These are phyloP conservation scores for Kodamaea hsintzibuensis DNA, from an alignment of 805 yeast genomes.

Conservation along the genomic window DNA sequence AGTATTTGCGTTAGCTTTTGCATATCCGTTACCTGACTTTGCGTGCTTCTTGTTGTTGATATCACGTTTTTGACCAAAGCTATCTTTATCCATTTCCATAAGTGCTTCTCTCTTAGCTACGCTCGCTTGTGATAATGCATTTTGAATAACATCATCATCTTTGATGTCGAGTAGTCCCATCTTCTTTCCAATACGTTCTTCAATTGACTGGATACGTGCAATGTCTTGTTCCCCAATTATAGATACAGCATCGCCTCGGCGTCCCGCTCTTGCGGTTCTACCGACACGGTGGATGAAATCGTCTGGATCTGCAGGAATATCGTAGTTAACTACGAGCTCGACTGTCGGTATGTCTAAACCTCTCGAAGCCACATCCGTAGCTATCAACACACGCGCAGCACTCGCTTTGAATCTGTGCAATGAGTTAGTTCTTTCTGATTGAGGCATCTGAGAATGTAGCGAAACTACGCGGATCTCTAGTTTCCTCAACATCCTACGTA, in stretches of 20 bases:
- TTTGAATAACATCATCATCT: conserved; percentile 74
- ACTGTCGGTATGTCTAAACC: conserved; percentile 96
- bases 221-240: conserved; percentile 87
- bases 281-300: conserved; percentile 97
- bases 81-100: conserved; percentile 91
- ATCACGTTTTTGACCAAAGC: conserved; percentile 74
- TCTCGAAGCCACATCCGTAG: conserved; percentile 97
- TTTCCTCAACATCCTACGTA: conserved; percentile 72
- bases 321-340: conserved; percentile 85
- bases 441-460: conserved; percentile 93
- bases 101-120: conserved; percentile 87
- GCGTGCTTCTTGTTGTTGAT: conserved; percentile 47
- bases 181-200: conserved; percentile 75
- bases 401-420: conserved; percentile 91
- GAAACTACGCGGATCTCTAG: conserved; percentile 84
- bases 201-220: conserved; percentile 77
- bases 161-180: conserved; percentile 74
- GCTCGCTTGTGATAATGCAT: conserved; percentile 67
- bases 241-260: conserved; percentile 79
- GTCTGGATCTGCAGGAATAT: conserved; percentile 94
- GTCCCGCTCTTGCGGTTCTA: conserved; percentile 98
- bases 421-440: conserved; percentile 85
- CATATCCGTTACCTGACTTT: neutral
- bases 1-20: neutral
- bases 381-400: conserved; percentile 89